Conservation (phyloP, 1,284 basidiomycete genomes). For the Ceratobasidium sp. region DNA sequence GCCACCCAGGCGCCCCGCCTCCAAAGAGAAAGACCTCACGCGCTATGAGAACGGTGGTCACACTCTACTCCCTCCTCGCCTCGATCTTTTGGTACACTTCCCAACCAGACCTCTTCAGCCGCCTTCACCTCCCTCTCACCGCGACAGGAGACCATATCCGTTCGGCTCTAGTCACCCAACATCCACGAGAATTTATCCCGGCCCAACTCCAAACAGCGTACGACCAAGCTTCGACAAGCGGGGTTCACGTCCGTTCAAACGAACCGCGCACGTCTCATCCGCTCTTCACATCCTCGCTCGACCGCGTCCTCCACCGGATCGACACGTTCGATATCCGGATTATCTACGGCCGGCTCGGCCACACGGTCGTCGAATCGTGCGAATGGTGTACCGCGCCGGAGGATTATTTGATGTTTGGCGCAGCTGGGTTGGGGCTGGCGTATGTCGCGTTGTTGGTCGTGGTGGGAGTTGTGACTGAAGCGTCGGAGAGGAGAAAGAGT, state of each 20-base stretch:
- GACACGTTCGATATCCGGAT: conserved; percentile 42
- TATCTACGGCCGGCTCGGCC: conserved; percentile 30
- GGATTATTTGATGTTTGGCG: conserved; percentile 40
- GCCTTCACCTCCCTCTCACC: conserved; percentile 33
- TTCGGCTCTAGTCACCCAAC: conserved; percentile 41
- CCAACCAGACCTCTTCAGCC: conserved; percentile 44
- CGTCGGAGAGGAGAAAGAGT: conserved; percentile 36
- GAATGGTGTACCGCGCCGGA: conserved; percentile 39
- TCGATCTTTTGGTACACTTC: conserved; percentile 22
- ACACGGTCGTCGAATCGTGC: conserved; percentile 31
- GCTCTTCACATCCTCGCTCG: conserved; percentile 39
- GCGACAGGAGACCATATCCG: conserved; percentile 31
- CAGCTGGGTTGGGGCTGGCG: conserved; percentile 25
- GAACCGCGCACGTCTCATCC: conserved; percentile 37
- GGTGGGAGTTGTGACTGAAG: conserved; percentile 38
- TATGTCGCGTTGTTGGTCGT: conserved; percentile 26
- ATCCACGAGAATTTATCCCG: conserved; percentile 37
- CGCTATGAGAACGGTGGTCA: conserved; percentile 2
- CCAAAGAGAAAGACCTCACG: not conserved
- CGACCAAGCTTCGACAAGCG: not conserved
- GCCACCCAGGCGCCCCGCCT: not conserved
- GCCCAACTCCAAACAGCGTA: conserved; percentile 4
- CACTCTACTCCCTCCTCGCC: conserved; percentile 27
- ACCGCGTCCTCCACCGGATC: conserved; percentile 36
- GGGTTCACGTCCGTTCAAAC: conserved; percentile 11